A percentile compares a stretch with the other conserved stretches of the same genome.
phyloP scores from a whole-genome alignment of 177 flowering plant genomes.

The Telopea speciosissima region DNA sequence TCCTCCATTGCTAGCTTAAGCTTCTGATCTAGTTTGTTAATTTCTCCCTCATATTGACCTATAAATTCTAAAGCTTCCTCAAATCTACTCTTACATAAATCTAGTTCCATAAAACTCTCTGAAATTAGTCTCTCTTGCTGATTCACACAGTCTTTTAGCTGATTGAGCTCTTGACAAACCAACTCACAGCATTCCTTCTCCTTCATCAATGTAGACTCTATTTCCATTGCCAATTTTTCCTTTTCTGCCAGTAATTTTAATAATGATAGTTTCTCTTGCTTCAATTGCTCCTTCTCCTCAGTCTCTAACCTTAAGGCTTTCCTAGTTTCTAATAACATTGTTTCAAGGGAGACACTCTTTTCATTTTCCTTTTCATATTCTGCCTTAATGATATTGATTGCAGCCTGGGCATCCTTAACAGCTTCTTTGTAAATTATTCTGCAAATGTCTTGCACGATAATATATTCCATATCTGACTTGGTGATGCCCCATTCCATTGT shows the following conservation, averaged over 20 bases:
- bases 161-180: constrained; percentile 31
- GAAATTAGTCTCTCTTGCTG: constrained; percentile 28
- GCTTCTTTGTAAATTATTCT: constrained; percentile 36
- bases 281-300: constrained; percentile 41
- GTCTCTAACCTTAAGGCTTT: constrained; percentile 20
- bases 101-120: constrained; percentile 24
- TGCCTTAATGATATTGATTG: constrained; percentile 19
- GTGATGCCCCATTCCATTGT: constrained; percentile 21
- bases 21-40: constrained; percentile 29
- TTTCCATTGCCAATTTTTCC: constrained; percentile 36
- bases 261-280: constrained; percentile 27
- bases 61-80: constrained; percentile 29
- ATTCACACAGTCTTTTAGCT: constrained; percentile 25
- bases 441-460: constrained; percentile 39
- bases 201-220: constrained; percentile 23
- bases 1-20: constrained; percentile 25
- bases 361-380: constrained; percentile 30
- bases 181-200: constrained; percentile 35
- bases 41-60: constrained; percentile 24
- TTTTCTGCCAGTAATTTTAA: constrained; percentile 36
- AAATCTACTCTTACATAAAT: constrained; percentile 22
- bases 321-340: constrained; percentile 22
- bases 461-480: constrained; percentile 43
- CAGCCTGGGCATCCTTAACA: constrained; percentile 32
- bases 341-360: constrained; percentile 27